Evolutionary conservation across 495 filamentous ascomycete species (phyloP).

Genomic region (Hypomontagnella submonticulosa): DNA sequence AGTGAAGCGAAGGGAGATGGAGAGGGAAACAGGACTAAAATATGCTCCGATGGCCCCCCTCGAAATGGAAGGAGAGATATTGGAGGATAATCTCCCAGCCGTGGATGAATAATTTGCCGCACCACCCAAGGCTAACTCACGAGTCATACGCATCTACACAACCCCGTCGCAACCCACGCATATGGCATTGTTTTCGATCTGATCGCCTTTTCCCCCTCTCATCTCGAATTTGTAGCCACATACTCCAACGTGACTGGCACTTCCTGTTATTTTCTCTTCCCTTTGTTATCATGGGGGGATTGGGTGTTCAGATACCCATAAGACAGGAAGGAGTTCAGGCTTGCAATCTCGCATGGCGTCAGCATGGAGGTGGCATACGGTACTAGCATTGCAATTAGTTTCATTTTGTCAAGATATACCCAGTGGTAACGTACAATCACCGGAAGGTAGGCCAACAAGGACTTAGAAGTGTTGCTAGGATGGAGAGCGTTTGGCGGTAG

Average conservation of each 20-base stretch:
- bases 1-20: conserved; percentile 69
- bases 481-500: background rate
- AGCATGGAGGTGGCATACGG: conserved; percentile 12
- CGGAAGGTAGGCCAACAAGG: conserved; percentile 1
- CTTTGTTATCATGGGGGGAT: conserved; percentile 5
- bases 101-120: conserved; percentile 33
- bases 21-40: conserved; percentile 57
- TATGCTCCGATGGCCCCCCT: conserved; percentile 63
- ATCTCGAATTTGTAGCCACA: background rate
- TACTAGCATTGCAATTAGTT: conserved; percentile 2
- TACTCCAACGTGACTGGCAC: background rate
- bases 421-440: conserved; percentile 15
- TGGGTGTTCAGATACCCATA: conserved; percentile 4
- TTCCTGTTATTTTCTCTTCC: background rate
- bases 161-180: no score
- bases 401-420: conserved; percentile 34
- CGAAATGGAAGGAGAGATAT: conserved; percentile 47
- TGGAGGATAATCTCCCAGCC: conserved; percentile 34
- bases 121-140: background rate
- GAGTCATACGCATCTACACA: no score
- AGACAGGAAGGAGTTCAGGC: conserved; percentile 10
- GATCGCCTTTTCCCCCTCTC: background rate
- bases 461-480: background rate
- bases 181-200: background rate
- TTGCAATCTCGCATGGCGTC: conserved; percentile 10